These are phyloP conservation scores for Castanea mollissima DNA, from an alignment of 306 rosid species.

Conservation along the genomic window DNA sequence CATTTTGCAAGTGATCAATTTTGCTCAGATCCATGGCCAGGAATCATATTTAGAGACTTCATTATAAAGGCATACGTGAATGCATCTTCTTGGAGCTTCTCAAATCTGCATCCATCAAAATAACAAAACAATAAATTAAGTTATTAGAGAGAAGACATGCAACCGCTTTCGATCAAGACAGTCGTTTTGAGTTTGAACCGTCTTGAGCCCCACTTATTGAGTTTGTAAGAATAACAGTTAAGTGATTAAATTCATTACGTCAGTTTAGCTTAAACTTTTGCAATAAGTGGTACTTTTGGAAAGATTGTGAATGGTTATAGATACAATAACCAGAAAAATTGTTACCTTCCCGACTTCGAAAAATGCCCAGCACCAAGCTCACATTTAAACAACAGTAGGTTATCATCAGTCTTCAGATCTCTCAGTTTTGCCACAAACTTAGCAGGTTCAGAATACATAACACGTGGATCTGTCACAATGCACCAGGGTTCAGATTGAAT, in stretches of 20 bases:
- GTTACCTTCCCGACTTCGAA: constrained; percentile 93
- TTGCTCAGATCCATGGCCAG: constrained; percentile 2
- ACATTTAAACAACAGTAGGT: constrained; percentile 74
- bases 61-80: constrained; percentile 58
- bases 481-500: constrained; percentile 15
- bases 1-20: neutral
- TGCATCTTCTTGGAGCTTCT: constrained; percentile 86
- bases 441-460: constrained; percentile 87
- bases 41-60: constrained; percentile 57
- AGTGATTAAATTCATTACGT: too few species aligned
- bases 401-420: constrained; percentile 73
- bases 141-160: neutral
- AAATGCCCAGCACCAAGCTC: constrained; percentile 93
- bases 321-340: neutral
- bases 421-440: constrained; percentile 91
- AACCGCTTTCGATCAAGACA: neutral
- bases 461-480: constrained; percentile 77
- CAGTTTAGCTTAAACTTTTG: too few species aligned
- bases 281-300: too few species aligned
- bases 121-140: neutral
- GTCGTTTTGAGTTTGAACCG: too few species aligned
- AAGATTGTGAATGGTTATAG: neutral
- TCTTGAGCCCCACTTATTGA: too few species aligned
- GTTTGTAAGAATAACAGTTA: too few species aligned
- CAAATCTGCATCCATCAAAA: constrained; percentile 55